Evolutionary conservation across 148 eudicot species (phyloP).

Genomic region (Cornus controversa): DNA sequence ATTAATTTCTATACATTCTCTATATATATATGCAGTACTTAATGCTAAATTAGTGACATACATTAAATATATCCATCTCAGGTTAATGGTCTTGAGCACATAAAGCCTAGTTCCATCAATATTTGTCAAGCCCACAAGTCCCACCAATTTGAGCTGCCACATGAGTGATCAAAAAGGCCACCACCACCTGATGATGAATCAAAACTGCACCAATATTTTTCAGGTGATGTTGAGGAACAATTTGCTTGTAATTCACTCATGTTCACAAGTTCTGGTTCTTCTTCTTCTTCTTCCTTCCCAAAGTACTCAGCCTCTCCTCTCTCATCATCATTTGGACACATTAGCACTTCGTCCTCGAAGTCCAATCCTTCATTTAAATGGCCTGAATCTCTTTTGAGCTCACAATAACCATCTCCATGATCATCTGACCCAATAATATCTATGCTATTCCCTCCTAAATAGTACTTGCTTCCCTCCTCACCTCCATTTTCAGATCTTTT

Average conservation of each 20-base stretch:
- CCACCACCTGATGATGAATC: conserved; percentile 21
- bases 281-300: conserved; percentile 23
- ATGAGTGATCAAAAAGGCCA: conserved; percentile 36
- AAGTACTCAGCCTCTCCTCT: conserved; percentile 28
- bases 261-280: conserved; percentile 15
- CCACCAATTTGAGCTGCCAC: conserved; percentile 61
- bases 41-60: neutral
- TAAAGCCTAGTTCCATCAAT: no score
- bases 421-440: conserved; percentile 13
- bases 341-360: conserved; percentile 7
- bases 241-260: conserved; percentile 27
- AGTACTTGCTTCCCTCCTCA: conserved; percentile 26
- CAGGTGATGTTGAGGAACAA: conserved; percentile 24
- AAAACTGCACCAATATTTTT: conserved; percentile 50
- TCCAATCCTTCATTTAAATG: conserved; percentile 28
- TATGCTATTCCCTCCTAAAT: conserved; percentile 18
- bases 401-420: conserved; percentile 18
- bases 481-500: conserved; percentile 25
- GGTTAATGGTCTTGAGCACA: no score
- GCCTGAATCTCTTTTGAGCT: conserved; percentile 23
- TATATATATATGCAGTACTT: no score
- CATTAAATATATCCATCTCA: no score
- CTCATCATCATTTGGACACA: conserved; percentile 44
- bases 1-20: neutral
- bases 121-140: conserved; percentile 19